A percentile compares a stretch with the other conserved stretches of the same genome.
phyloP scores from a whole-genome alignment of 1,284 basidiomycete species.

The Puccinia novopanici region DNA sequence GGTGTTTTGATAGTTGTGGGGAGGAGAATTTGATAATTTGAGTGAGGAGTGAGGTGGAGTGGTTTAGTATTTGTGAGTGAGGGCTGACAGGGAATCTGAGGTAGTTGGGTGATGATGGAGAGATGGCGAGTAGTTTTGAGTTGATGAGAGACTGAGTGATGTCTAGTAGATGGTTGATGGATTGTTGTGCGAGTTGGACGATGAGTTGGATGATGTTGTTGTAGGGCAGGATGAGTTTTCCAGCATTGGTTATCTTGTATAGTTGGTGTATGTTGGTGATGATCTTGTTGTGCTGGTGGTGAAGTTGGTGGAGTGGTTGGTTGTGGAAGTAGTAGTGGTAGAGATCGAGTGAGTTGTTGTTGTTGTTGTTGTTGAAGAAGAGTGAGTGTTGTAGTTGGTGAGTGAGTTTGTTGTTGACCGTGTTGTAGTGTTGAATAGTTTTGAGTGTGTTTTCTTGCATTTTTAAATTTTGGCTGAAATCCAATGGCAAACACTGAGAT shows the following conservation, averaged over 20 bases:
- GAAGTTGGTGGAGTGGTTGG: background rate
- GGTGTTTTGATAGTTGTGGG: conserved; percentile 28
- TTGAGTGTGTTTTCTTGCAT: background rate
- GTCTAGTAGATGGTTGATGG: background rate
- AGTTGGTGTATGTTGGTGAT: background rate
- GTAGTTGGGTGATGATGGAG: background rate
- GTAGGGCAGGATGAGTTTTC: conserved; percentile 36
- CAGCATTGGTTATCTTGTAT: conserved; percentile 4
- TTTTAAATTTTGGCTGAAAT: background rate
- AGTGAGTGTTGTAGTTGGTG: background rate
- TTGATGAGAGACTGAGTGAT: too few species aligned
- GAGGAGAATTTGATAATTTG: conserved; percentile 49
- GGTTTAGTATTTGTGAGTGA: conserved; percentile 9
- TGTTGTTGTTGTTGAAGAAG: background rate
- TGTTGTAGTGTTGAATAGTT: background rate
- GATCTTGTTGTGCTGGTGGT: background rate
- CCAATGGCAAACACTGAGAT: too few species aligned
- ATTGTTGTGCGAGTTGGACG: conserved; percentile 1
- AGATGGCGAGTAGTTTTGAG: background rate
- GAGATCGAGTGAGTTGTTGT: background rate
- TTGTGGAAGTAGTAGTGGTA: conserved; percentile 9
- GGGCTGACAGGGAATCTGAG: background rate
- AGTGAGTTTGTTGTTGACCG: background rate
- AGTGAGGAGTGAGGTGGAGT: conserved; percentile 24
- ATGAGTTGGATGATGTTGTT: conserved; percentile 9